Evolutionary conservation across 805 yeast species (phyloP), one percentile per base, ranked within the genome.

Genomic region (Candida awuae): DNA sequence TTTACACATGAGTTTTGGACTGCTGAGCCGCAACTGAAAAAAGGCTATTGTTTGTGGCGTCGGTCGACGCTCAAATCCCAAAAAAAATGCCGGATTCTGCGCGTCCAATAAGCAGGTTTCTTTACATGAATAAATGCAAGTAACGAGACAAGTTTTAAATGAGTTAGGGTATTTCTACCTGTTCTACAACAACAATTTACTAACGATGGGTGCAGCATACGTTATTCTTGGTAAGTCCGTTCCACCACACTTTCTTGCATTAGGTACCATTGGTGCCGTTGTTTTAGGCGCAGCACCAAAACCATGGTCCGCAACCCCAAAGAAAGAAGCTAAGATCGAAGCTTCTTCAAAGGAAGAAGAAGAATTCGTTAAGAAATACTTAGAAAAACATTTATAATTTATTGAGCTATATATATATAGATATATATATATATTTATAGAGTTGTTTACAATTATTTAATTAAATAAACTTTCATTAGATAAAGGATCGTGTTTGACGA

Each of bases 301-400:
- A 62, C 85, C 88, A 62, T 78, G 81, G 84, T 66, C 67, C 44
- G 65, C 77, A 19, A 68, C 73, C 48, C 69, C 77, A 49, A 58
- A 56, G 43, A 73, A 80, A 53, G 70, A 67, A 52, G 87, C 92
- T 33, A 67, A 78, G 29, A 73, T 86, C 61, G 74, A 76, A 48
- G 94, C 95, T 48, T 63, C 77, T 41, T 74, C 87, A 36, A 77
- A 86, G 51, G 97, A 86, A 56, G 97, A 88, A 69, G 94, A 84
- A 63, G 78, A 81, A 62, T 88, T 83, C 68, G 80, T 88, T 55
- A 70, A 66, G 60, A 83, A 78, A 54, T 87, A 75, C 71, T 68
- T 77, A 64, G 67, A 64, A 52, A 71, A 62, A 41, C 58, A 60
- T 35, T 65, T 34, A 20, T 39, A 39, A 21, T 27, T 17, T 25